Base-by-base conservation (phyloP, 2,329 filamentous ascomycete genomes). In the Xylaria hypoxylon region DNA sequence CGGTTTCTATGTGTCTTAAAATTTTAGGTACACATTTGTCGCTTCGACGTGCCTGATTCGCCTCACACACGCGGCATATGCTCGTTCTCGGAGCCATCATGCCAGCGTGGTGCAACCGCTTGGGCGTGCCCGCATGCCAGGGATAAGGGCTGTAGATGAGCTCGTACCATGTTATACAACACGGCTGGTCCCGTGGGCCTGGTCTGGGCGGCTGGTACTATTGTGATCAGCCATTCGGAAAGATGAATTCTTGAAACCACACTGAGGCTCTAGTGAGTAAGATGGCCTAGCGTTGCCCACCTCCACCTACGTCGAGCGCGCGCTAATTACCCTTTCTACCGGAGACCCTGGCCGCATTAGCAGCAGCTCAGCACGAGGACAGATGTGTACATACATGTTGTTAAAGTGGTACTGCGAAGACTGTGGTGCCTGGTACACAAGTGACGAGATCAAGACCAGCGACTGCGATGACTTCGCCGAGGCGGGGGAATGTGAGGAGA, bases 341-440 rank as follows among this genome's bases (percentile, higher is more conserved):
- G 62, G 62, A 68, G 60, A 63, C 33, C 45, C 60, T 42, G 60
- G 53, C 51, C 48, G 51, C 50, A 51, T 63, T 31, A 48, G 42
- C 28, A 63, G 44, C 51, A 64, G 58, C 31, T 44, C n/a, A 51
- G 52, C 17, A 56, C 15, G 40, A 61, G 47, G 47, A 52, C 64
- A 70, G 51, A 76, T 76, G 75, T 76, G 75, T 55, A 67, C 68
- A 35, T 76, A 75, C 50, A 71, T 76, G 73, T 56, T 75, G 38
- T 65, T 76, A 5, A 76, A 75, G 67, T 77, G 75, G 75, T 77
- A 76, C 67, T 77, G 75, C 58, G 73, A 76, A 50, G 72, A 73
- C 47, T 77, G 75, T 40, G 75, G 75, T 62, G 75, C 75, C 64
- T 77, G 75, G 75, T 77, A 77, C 64, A 77, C 75, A 6, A 77